Evolutionary conservation across 2,329 filamentous ascomycete genomes (phyloP), one percentile per base, ranked within the genome.

Genomic region (Scedosporium boydii): DNA sequence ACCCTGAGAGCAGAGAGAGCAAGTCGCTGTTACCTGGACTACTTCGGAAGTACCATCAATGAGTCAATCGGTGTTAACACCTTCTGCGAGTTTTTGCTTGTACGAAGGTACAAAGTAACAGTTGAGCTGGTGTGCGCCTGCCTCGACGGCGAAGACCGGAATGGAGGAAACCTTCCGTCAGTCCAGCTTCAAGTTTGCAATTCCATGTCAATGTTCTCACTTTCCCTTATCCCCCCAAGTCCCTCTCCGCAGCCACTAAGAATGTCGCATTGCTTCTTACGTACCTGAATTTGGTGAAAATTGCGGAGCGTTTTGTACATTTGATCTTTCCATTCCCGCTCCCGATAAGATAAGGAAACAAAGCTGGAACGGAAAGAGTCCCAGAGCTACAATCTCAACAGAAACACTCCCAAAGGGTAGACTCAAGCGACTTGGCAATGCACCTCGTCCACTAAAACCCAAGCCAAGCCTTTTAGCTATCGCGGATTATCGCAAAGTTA

Each of bases 251-350:
- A 27, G 21, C 51, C 51, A 55, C 18, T 55, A 14, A 55, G 51
- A 55, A 27, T 14, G 3, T 7, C 51, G 12, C 21, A 27, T 55
- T 55, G 7, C 51, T 42, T 61, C 44, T 61, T 61, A 61, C 59
- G 59, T 61, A 61, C 59, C 59, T 41, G 29, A 61, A 61, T 61
- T 61, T 61, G 59, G 46, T 51, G 34, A 34, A 60, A 51, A 51
- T 53, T 60, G 44, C 10, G 29, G 34, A 34, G 56, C 21, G 1
- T 2, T 7, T 27, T 10, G 23, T 38, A 16, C 14, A 58, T 16
- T 38, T 58, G 55, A 27, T 18, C 26, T n/a, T 29, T 38, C 16
- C 55, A 16, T 41, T 23, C 14, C 55, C n/a, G 23, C 12, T 14
- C 6, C 55, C 55, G 55, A 58, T 58, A 58, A 58, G 55, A 58